These are phyloP conservation scores for Vicia faba DNA, from an alignment of 306 rosid species.

Conservation along the genomic window DNA sequence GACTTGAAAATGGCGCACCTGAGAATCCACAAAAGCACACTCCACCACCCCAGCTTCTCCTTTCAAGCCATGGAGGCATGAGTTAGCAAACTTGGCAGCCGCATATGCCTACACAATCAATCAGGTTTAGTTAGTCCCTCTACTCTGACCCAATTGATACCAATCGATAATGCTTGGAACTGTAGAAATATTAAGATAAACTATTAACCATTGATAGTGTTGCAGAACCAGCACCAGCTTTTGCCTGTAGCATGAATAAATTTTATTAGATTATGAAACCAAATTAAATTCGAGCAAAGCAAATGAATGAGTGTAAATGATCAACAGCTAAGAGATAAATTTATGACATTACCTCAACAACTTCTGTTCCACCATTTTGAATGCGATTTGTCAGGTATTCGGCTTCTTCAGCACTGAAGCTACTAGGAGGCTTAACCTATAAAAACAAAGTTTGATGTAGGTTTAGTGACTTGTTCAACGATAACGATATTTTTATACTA, in stretches of 20 bases:
- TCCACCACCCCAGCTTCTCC: constrained; percentile 80
- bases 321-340: not conserved
- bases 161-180: not conserved
- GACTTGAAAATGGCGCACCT: constrained; percentile 46
- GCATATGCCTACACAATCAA: constrained; percentile 78
- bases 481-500: not conserved
- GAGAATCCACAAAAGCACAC: constrained; percentile 81
- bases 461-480: not conserved
- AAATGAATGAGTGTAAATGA: not conserved
- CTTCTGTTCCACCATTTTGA: constrained; percentile 99
- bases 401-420: constrained; percentile 72
- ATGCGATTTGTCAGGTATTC: constrained; percentile 85
- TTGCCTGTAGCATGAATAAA: constrained; percentile 63
- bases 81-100: constrained; percentile 80
- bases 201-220: constrained; percentile 82
- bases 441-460: constrained; percentile 31
- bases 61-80: constrained; percentile 81
- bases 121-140: constrained; percentile 9
- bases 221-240: constrained; percentile 96
- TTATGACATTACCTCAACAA: constrained; percentile 71
- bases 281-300: not conserved
- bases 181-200: constrained; percentile 18
- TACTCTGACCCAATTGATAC: not conserved
- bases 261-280: constrained; percentile 29
- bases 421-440: constrained; percentile 92